Evolutionary conservation across 441 rosid species (phyloP).

Genomic region (Adansonia rubrostipa): DNA sequence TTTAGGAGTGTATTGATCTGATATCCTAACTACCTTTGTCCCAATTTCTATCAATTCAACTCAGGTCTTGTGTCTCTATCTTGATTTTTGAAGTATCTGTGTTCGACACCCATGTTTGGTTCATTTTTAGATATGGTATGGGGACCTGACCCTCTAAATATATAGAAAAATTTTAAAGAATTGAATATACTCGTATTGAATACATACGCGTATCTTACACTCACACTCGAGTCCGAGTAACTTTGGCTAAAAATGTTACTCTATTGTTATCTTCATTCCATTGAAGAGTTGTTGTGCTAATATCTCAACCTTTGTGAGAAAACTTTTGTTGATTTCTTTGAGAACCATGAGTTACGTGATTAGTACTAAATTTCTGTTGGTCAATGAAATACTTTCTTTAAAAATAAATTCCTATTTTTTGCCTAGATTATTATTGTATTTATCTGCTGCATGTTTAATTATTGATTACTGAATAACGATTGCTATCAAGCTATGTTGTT

Average conservation of each 20-base stretch:
- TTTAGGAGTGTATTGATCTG: not conserved
- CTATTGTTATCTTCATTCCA: not conserved
- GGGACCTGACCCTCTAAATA: too few species aligned
- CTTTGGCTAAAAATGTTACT: not conserved
- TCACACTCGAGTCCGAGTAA: not conserved
- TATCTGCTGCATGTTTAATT: not conserved
- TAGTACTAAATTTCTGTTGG: not conserved
- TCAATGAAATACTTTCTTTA: not conserved
- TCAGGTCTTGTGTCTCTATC: not conserved
- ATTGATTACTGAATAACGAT: not conserved
- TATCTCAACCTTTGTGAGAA: not conserved
- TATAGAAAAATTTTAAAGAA: too few species aligned
- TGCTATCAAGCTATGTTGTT: not conserved
- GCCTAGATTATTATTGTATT: not conserved
- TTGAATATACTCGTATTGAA: not conserved
- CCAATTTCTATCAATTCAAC: conserved; percentile 12
- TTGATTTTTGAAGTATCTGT: not conserved
- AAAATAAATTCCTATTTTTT: not conserved
- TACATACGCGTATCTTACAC: too few species aligned
- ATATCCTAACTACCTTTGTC: not conserved
- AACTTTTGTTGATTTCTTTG: not conserved
- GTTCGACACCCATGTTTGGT: too few species aligned
- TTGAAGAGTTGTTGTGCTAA: not conserved
- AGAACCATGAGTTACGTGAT: not conserved
- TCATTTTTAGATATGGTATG: too few species aligned